These are phyloP conservation scores for Lasiosphaeris hirsuta DNA, from an alignment of 495 filamentous ascomycete genomes.

Conservation along the genomic window DNA sequence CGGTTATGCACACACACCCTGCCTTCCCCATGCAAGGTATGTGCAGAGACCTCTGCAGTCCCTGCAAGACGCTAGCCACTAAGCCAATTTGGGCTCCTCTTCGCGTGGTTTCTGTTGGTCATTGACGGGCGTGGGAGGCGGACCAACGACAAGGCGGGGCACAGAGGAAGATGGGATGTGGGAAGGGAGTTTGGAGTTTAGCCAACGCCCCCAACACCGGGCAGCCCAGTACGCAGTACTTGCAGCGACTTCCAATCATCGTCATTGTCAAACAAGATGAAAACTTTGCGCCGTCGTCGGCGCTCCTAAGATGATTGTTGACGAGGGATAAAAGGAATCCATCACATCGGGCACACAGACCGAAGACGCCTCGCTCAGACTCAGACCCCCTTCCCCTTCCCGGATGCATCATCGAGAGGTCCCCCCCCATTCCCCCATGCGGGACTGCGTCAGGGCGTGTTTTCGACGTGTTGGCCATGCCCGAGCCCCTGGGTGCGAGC, in stretches of 20 bases:
- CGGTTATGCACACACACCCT: slow-evolving; percentile 12
- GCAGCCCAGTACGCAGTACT: neutral
- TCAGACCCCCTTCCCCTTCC: no score
- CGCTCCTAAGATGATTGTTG: neutral
- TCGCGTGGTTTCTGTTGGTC: slow-evolving; percentile 30
- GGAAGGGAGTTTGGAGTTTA: slow-evolving; percentile 6
- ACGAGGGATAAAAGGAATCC: neutral
- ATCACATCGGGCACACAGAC: neutral
- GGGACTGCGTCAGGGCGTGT: slow-evolving; percentile 1
- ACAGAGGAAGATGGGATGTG: slow-evolving; percentile 1
- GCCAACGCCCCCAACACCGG: slow-evolving; percentile 5
- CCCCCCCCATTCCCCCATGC: neutral
- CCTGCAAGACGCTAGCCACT: neutral
- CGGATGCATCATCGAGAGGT: neutral
- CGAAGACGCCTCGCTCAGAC: neutral
- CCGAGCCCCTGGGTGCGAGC: neutral
- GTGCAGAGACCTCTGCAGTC: neutral
- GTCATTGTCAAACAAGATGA: neutral
- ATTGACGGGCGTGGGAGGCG: slow-evolving; percentile 11
- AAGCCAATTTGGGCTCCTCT: neutral
- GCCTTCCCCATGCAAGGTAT: slow-evolving; percentile 1
- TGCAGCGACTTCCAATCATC: neutral
- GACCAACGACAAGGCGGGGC: neutral
- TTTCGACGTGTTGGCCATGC: neutral
- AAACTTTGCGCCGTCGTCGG: neutral